Conservation (phyloP, 2,329 filamentous ascomycete genomes). For the Phyllosticta citrichinensis region DNA sequence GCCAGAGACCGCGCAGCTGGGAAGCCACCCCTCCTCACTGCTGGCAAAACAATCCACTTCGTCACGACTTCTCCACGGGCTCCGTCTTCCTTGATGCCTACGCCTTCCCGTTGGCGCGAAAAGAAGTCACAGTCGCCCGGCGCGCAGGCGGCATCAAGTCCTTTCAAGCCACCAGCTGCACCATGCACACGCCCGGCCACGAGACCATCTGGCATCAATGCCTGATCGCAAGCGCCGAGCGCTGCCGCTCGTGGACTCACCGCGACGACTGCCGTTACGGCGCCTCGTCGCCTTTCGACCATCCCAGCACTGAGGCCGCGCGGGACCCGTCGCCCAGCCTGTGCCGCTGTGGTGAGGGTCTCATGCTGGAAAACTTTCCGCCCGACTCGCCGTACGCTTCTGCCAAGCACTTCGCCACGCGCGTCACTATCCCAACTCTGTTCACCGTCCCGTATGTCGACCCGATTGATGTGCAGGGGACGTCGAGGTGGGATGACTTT, state of each 20-base stretch:
- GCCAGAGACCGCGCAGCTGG: too few species aligned
- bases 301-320: not conserved
- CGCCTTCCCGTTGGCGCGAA: not conserved
- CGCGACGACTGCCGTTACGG: not conserved
- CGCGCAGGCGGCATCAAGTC: too few species aligned
- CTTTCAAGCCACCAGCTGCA: too few species aligned
- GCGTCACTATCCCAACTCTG: not conserved
- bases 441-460: not conserved
- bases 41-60: too few species aligned
- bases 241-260: not conserved
- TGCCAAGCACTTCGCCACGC: not conserved
- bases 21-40: too few species aligned
- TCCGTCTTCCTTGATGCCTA: too few species aligned
- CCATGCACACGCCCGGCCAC: not conserved
- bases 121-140: too few species aligned
- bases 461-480: not conserved
- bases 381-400: constrained; percentile 2
- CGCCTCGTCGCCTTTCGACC: not conserved
- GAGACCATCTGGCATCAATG: not conserved
- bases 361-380: constrained; percentile 15
- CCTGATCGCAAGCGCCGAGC: not conserved
- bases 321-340: constrained; percentile 4
- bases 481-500: not conserved
- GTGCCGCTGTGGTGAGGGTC: constrained; percentile 27
- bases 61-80: too few species aligned